phyloP scores from a whole-genome alignment of 805 yeast genomes.

The Candida ascalaphidarum region DNA sequence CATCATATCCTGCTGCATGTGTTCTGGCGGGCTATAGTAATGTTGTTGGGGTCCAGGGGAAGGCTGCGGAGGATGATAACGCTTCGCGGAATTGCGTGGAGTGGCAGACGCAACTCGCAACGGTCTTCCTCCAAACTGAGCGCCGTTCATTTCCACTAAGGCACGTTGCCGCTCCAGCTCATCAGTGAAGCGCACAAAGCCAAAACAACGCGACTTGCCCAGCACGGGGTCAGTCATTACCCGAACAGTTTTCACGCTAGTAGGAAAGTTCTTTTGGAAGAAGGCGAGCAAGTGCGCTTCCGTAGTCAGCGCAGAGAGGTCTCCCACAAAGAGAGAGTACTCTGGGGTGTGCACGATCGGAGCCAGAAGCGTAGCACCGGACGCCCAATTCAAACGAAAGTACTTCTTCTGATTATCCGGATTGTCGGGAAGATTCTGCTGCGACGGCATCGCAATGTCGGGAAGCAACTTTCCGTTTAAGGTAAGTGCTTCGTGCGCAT shows the following conservation, averaged over 20 bases:
- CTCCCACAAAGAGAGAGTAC: conserved; percentile 76
- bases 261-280: conserved; percentile 56
- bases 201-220: conserved; percentile 72
- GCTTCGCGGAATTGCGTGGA: conserved; percentile 40
- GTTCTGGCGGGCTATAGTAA: too few relatives aligned
- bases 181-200: conserved; percentile 68
- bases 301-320: conserved; percentile 67
- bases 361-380: conserved; percentile 68
- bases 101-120: conserved; percentile 74
- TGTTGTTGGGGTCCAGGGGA: conserved; percentile 3
- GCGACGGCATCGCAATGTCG: conserved; percentile 40
- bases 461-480: conserved; percentile 62
- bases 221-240: conserved; percentile 82
- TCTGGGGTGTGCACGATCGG: conserved; percentile 71
- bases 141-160: conserved; percentile 67
- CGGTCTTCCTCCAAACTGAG: conserved; percentile 72
- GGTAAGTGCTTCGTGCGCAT: conserved; percentile 60
- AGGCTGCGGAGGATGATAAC: conserved; percentile 2
- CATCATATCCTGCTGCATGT: conserved; percentile 4
- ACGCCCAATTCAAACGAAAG: conserved; percentile 77
- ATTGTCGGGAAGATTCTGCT: conserved; percentile 28
- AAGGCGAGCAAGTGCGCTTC: conserved; percentile 70
- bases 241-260: conserved; percentile 67
- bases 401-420: conserved; percentile 47
- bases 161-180: conserved; percentile 65